Percentiles rank a stretch among this genome's conserved stretches.
Conservation (phyloP, 1,284 basidiomycete genomes). For the Rhizopogon hawkerae region DNA sequence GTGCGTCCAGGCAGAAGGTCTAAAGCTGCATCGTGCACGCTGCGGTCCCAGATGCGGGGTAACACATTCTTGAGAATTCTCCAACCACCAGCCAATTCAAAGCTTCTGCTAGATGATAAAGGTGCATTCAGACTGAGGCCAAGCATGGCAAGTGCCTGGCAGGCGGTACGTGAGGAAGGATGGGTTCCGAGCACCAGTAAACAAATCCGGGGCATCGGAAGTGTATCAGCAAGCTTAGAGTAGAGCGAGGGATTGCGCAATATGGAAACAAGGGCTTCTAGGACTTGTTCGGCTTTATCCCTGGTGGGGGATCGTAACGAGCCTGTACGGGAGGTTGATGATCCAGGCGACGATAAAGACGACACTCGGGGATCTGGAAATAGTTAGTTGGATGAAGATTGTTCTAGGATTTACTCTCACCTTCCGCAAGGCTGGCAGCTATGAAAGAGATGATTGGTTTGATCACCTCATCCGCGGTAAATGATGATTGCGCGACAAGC, state of each 20-base stretch:
- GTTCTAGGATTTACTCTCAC: conserved; percentile 31
- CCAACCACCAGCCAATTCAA: conserved; percentile 74
- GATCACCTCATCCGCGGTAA: conserved; percentile 64
- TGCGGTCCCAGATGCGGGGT: conserved; percentile 58
- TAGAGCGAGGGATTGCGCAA: conserved; percentile 47
- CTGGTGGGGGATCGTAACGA: not conserved
- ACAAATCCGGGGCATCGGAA: conserved; percentile 67
- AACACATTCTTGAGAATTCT: conserved; percentile 54
- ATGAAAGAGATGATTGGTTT: conserved; percentile 83
- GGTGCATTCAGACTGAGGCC: conserved; percentile 45
- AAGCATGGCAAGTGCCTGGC: conserved; percentile 54
- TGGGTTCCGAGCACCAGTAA: conserved; percentile 65
- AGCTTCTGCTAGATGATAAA: conserved; percentile 58
- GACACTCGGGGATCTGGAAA: conserved; percentile 10
- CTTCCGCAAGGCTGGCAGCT: conserved; percentile 72
- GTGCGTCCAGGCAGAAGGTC: conserved; percentile 51
- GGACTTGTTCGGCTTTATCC: conserved; percentile 53
- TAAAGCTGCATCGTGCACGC: conserved; percentile 57
- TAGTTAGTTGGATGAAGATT: not conserved
- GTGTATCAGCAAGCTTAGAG: conserved; percentile 53
- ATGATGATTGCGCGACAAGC: conserved; percentile 50
- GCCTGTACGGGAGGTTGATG: conserved; percentile 47
- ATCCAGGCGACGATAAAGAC: conserved; percentile 39
- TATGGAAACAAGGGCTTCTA: conserved; percentile 50
- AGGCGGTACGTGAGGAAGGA: conserved; percentile 51